A percentile compares a stretch with the other conserved stretches of the same genome.
Conservation (phyloP, 2,329 filamentous ascomycete species). For the Graphiopsis chlorocephala region DNA sequence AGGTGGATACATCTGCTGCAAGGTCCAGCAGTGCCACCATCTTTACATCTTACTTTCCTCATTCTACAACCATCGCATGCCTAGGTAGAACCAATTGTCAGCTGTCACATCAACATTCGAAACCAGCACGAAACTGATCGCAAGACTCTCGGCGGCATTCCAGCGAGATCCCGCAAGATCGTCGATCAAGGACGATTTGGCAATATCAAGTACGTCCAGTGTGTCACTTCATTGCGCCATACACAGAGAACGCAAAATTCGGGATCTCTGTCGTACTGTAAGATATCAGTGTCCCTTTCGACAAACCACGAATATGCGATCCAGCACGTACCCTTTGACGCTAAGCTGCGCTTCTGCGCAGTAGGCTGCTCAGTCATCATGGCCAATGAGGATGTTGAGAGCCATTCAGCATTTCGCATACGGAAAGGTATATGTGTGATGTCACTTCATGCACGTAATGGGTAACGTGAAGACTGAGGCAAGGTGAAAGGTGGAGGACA, state of each 20-base stretch:
- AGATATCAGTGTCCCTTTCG: background rate
- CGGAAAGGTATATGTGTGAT: background rate
- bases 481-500: background rate
- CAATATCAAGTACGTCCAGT: background rate
- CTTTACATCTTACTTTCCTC: conserved; percentile 16
- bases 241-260: background rate
- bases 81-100: background rate
- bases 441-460: background rate
- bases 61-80: conserved; percentile 11
- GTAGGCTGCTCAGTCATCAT: background rate
- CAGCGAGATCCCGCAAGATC: background rate
- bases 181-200: background rate
- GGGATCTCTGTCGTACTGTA: background rate
- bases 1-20: conserved; percentile 8
- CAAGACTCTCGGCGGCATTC: background rate
- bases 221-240: background rate
- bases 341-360: conserved; percentile 12
- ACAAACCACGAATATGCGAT: background rate
- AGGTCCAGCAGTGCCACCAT: background rate
- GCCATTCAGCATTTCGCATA: background rate
- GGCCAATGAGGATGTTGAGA: background rate
- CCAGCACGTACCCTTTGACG: background rate
- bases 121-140: background rate
- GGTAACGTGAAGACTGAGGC: background rate
- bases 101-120: background rate